Percentiles rank a stretch among this genome's conserved stretches.
phyloP scores from a whole-genome alignment of 1,139 yeast species.

The Scheffersomyces parashehatae region DNA sequence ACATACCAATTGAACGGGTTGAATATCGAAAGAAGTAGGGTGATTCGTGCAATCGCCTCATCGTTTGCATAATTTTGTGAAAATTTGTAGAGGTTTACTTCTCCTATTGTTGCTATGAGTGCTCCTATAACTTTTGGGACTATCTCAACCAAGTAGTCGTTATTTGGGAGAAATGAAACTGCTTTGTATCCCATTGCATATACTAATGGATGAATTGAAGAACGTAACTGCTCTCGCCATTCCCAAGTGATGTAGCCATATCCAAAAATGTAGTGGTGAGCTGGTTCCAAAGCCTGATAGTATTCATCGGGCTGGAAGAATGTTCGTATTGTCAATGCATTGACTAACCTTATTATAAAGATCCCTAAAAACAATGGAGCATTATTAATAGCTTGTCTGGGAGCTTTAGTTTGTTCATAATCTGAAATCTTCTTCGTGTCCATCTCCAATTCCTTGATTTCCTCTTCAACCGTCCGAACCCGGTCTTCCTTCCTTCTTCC shows the following conservation, averaged over 20 bases:
- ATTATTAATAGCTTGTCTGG: background rate
- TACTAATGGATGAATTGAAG: slow-evolving; percentile 76
- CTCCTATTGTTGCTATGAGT: slow-evolving; percentile 70
- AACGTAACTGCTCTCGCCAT: slow-evolving; percentile 75
- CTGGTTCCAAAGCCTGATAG: slow-evolving; percentile 93
- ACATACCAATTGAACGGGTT: slow-evolving; percentile 87
- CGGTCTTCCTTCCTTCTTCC: too few species aligned
- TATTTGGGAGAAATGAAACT: slow-evolving; percentile 12
- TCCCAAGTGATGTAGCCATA: slow-evolving; percentile 95
- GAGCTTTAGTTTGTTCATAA: background rate
- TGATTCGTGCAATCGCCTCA: slow-evolving; percentile 41
- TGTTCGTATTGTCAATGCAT: slow-evolving; percentile 64
- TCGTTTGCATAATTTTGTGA: slow-evolving; percentile 38
- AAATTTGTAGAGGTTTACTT: slow-evolving; percentile 55
- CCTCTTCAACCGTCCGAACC: too few species aligned
- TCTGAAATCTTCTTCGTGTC: background rate
- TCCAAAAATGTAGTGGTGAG: slow-evolving; percentile 72
- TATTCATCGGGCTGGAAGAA: slow-evolving; percentile 97
- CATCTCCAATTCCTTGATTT: too few species aligned
- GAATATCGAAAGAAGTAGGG: slow-evolving; percentile 54
- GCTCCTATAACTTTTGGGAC: slow-evolving; percentile 75
- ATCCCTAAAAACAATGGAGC: background rate
- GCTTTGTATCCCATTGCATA: slow-evolving; percentile 49
- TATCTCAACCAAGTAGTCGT: slow-evolving; percentile 13
- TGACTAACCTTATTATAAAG: slow-evolving; percentile 47